These are phyloP conservation scores for Metarhizium humberi DNA, from an alignment of 2,329 filamentous ascomycete genomes.

Conservation along the genomic window DNA sequence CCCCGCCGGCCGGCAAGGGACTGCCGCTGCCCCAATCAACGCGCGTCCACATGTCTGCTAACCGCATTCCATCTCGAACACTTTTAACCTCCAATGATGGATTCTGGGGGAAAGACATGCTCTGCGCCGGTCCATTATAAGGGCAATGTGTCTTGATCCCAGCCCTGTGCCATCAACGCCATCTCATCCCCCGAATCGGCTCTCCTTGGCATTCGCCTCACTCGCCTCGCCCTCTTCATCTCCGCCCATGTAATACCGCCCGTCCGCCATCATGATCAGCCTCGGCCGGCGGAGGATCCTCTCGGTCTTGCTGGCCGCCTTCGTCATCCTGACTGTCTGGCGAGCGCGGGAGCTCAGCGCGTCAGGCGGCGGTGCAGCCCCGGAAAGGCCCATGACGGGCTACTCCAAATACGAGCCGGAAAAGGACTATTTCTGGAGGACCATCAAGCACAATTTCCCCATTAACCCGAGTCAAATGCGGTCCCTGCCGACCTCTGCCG, in stretches of 20 bases:
- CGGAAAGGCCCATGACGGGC: conserved; percentile 1
- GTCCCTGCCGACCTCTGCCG: conserved; percentile 6
- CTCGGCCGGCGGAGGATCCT: conserved; percentile 7
- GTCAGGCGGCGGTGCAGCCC: background rate
- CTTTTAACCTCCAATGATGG: background rate
- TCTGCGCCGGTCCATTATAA: background rate
- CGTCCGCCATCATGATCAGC: conserved; percentile 2
- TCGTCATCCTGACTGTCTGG: conserved; percentile 6
- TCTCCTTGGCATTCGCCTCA: background rate
- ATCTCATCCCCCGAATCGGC: background rate
- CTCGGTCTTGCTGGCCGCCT: conserved; percentile 1
- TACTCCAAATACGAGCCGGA: conserved; percentile 7
- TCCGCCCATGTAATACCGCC: background rate
- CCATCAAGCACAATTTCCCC: conserved; percentile 10
- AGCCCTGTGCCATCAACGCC: background rate
- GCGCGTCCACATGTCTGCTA: background rate
- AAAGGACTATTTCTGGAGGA: conserved; percentile 12
- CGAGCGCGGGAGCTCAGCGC: conserved; percentile 4
- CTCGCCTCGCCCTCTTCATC: background rate
- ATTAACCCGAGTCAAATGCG: conserved; percentile 5
- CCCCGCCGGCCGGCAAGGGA: no score
- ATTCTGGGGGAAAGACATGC: no score
- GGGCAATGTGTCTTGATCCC: background rate
- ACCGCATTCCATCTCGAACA: background rate
- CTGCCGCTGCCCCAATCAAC: background rate